These are phyloP conservation scores for Paecilomyces formosus DNA, from an alignment of 2,329 filamentous ascomycete species.

Conservation along the genomic window DNA sequence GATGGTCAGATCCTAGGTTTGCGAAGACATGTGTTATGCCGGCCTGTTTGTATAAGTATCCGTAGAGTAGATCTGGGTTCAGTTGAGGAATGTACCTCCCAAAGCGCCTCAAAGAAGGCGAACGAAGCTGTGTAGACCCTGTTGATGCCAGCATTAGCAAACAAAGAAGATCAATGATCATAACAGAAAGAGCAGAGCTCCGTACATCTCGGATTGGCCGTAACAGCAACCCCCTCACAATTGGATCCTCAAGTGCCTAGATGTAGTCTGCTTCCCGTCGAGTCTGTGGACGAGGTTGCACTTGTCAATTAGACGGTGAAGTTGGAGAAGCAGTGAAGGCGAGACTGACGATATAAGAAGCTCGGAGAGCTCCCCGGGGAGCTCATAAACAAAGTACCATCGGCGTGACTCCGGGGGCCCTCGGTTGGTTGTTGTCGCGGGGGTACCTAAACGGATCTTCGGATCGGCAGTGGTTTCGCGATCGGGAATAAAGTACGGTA, in stretches of 20 bases:
- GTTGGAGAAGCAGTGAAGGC: not conserved
- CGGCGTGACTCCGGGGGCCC: not conserved
- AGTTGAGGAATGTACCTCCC: conserved; percentile 51
- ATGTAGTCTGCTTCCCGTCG: not conserved
- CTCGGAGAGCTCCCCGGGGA: not conserved
- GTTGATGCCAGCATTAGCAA: not conserved
- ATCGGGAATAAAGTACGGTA: not conserved
- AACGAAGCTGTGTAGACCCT: conserved; percentile 62
- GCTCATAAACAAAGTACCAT: not conserved
- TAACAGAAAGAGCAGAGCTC: not conserved
- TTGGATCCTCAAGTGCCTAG: not conserved
- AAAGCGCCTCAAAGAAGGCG: conserved; percentile 75
- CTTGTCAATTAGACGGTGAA: not conserved
- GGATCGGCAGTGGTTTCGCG: not conserved
- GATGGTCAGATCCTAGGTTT: conserved; percentile 54
- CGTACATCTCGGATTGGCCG: not conserved
- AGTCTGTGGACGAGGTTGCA: not conserved
- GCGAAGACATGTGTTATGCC: conserved; percentile 47
- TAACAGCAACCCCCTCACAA: not conserved
- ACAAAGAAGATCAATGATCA: not conserved
- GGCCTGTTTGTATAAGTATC: conserved; percentile 23
- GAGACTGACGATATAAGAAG: not conserved
- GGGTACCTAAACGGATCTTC: not conserved
- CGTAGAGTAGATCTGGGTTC: not conserved
- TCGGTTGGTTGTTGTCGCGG: not conserved